These are phyloP conservation scores for Cucumis cinereus DNA, from an alignment of 306 rosid genomes.

Conservation along the genomic window DNA sequence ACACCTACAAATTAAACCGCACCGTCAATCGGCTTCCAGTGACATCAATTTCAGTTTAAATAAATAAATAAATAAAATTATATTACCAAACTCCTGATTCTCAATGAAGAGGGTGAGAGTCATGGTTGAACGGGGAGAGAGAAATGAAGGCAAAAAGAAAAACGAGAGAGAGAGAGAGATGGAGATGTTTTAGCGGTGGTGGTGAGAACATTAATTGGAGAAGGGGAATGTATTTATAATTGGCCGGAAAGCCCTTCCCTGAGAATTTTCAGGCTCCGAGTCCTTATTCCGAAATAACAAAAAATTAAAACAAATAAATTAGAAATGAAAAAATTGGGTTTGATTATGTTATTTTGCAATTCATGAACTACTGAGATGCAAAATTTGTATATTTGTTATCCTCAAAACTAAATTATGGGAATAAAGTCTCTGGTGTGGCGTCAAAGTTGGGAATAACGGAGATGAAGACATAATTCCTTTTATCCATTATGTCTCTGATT, in stretches of 20 bases:
- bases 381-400: neutral
- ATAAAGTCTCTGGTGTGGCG: neutral
- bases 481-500: no score
- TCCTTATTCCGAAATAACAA: constrained; percentile 55
- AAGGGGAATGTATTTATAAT: constrained; percentile 39
- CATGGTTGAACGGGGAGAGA: constrained; percentile 24
- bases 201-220: constrained; percentile 4
- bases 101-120: constrained; percentile 34
- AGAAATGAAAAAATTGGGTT: constrained; percentile 1
- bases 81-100: constrained; percentile 36
- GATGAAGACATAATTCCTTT: no score
- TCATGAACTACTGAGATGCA: neutral
- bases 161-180: neutral
- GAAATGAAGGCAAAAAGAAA: neutral
- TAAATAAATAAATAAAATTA: neutral
- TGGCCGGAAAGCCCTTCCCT: constrained; percentile 86
- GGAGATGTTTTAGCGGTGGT: neutral
- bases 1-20: neutral
- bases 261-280: constrained; percentile 42
- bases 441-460: neutral
- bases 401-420: neutral
- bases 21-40: neutral
- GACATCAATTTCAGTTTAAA: neutral
- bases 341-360: neutral
- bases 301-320: neutral